Base-by-base conservation (phyloP, 306 rosid genomes). In the Nissolia schottii region DNA sequence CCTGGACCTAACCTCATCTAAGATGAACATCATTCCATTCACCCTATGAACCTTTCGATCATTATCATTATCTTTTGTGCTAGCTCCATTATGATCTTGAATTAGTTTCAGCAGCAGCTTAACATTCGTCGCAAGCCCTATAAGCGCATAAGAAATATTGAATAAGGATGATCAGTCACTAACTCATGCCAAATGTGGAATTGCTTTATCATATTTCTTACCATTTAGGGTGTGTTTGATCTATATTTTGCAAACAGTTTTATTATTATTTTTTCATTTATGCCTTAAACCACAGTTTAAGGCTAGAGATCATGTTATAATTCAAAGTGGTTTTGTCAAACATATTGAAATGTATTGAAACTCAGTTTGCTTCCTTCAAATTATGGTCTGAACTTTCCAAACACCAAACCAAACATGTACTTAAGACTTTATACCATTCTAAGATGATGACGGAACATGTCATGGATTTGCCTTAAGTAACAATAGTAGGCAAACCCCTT, bases 61-160 rank as follows among this genome's bases (percentile, higher is more conserved):
- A 23, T n/a, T n/a, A n/a, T 82, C 82, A 2, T 79, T 79, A 13
- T 87, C 96, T 71, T 73, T 94, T 9, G 79, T 6, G 65, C 64
- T n/a, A 11, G 79, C 85, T 71, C 81, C 96, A 59, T 88, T 88
- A 16, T 89, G 91, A 27, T 94, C 96, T 68, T 94, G 91, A 78
- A 94, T 80, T 5, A 91, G 64, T 71, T 91, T 94, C 67, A 94
- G 51, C 37, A 94, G 75, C 20, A 88, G 61, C 90, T 82, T 91
- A 2, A 89, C 89, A 77, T 85, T 86, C 1, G 88, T 70, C 28
- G 93, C 78, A 57, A 94, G 81, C 34, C 99, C 99, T 83, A 63
- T 78, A 11, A 3, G 23, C 54, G 31, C 55, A 27, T 28, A 37
- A 16, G 7, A 53, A 55, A 65, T 4, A 51, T 4, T 6, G 28